Evolutionary conservation across 306 rosid species (phyloP), one percentile per base, ranked within the genome.

Genomic region (Cicer judaicum): DNA sequence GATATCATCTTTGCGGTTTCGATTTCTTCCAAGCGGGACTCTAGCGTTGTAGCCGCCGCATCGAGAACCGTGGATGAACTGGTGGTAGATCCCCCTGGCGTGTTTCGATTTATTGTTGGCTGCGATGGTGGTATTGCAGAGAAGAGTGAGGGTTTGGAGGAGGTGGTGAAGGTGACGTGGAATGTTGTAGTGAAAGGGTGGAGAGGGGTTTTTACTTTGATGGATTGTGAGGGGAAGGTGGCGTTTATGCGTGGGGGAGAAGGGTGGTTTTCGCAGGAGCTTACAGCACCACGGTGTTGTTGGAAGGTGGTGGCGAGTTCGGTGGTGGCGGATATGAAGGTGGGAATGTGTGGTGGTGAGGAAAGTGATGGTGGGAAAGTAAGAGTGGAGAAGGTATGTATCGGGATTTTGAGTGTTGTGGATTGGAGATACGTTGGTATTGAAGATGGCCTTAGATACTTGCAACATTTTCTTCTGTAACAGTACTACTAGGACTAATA

Each of bases 261-360:
- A 12, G 89, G 85, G 74, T 88, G 96, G 93, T 86, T 86, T 67
- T 82, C 82, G 55, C 78, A 83, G 75, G 91, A 87, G 84, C 85
- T 90, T 0, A 90, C 96, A 11, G n/a, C 44, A 4, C 77, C 87
- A 9, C 79, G 84, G 2, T 89, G 93, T 63, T 89, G 87, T 47
- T 67, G 77, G 8, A 78, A 72, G 2, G 72, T 68, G 15, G 88
- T 70, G 68, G 84, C 75, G 18, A 84, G 93, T 5, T 75, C 87
- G 7, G 68, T 86, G 10, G 85, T 81, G 85, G 88, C 85, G 36
- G 97, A 89, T 74, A 18, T 90, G 84, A 89, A 74, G 75, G 39
- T 89, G 38, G 84, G 66, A 16, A 10, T 85, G 70, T 52, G 83
- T 2, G 10, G 44, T 8, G 50, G 36, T 15, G 10, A 40, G 7